phyloP scores from a whole-genome alignment of 495 filamentous ascomycete species.

The Xylaria curta region DNA sequence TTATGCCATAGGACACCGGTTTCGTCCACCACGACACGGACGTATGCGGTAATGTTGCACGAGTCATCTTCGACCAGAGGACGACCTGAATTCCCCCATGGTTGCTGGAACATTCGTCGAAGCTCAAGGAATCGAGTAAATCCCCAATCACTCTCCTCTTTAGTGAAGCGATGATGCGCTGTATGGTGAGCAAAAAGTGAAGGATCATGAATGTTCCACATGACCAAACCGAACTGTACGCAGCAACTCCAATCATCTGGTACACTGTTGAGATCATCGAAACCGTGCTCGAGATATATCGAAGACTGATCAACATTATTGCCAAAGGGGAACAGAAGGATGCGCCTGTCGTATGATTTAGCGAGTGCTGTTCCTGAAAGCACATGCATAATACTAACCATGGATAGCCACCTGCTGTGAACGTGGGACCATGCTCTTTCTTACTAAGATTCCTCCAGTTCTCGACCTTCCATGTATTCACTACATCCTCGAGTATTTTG shows the following conservation, averaged over 20 bases:
- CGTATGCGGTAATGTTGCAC: constrained; percentile 89
- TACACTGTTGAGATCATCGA: constrained; percentile 60
- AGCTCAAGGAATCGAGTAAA: constrained; percentile 93
- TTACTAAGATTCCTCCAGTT: constrained; percentile 75
- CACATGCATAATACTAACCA: constrained; percentile 64
- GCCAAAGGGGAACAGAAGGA: constrained; percentile 93
- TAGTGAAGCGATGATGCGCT: constrained; percentile 89
- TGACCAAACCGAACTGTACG: constrained; percentile 90
- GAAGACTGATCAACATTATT: constrained; percentile 92
- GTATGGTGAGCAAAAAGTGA: constrained; percentile 71
- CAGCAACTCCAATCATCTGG: constrained; percentile 95
- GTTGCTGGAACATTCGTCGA: constrained; percentile 75
- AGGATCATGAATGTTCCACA: constrained; percentile 93
- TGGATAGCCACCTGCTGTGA: constrained; percentile 84
- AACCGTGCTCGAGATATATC: constrained; percentile 96
- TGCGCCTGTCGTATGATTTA: constrained; percentile 66
- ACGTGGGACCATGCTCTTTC: constrained; percentile 86
- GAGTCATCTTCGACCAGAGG: constrained; percentile 89
- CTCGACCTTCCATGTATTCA: constrained; percentile 85
- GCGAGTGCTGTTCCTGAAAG: constrained; percentile 8
- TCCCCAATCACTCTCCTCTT: constrained; percentile 98
- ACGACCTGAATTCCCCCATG: constrained; percentile 66
- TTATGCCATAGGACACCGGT: constrained; percentile 99
- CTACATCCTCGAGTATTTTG: constrained; percentile 76
- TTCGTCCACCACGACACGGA: constrained; percentile 93